A percentile compares a stretch with the other conserved stretches of the same genome.
These are phyloP conservation scores for Corrigiola litoralis DNA, from an alignment of 179 eudicot genomes.

Conservation along the genomic window DNA sequence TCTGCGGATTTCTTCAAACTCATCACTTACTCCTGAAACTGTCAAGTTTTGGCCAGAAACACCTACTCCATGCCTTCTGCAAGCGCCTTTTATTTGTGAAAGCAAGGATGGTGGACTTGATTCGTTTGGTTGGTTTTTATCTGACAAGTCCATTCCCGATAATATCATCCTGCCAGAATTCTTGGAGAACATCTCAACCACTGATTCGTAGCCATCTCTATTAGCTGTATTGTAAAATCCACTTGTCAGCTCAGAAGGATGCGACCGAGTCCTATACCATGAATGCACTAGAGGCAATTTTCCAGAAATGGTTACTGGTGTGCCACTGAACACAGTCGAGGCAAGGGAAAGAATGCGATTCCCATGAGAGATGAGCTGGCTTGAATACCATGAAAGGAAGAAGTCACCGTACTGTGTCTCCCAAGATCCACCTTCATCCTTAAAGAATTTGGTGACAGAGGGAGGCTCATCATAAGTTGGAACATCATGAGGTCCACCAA, in stretches of 20 bases:
- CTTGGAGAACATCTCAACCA: slow-evolving; percentile 47
- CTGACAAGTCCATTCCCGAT: slow-evolving; percentile 71
- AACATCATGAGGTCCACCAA: slow-evolving; percentile 76
- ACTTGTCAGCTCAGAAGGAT: slow-evolving; percentile 69
- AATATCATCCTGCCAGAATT: slow-evolving; percentile 48
- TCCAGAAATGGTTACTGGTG: slow-evolving; percentile 40
- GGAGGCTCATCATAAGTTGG: slow-evolving; percentile 54
- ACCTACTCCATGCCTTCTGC: slow-evolving; percentile 42
- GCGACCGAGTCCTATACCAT: slow-evolving; percentile 51
- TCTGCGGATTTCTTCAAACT: slow-evolving; percentile 48
- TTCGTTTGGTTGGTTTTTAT: slow-evolving; percentile 31
- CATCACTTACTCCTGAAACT: slow-evolving; percentile 28
- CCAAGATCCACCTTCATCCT: slow-evolving; percentile 77
- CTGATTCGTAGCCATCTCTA: slow-evolving; percentile 59
- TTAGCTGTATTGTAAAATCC: slow-evolving; percentile 70
- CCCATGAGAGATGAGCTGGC: slow-evolving; percentile 57
- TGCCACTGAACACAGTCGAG: slow-evolving; percentile 39
- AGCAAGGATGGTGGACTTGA: slow-evolving; percentile 53
- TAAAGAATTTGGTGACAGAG: slow-evolving; percentile 39
- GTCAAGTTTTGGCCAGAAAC: slow-evolving; percentile 56
- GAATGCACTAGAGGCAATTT: slow-evolving; percentile 60
- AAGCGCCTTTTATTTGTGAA: slow-evolving; percentile 41
- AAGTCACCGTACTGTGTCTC: slow-evolving; percentile 70
- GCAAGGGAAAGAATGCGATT: slow-evolving; percentile 62
- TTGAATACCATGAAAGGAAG: slow-evolving; percentile 89